phyloP scores from a whole-genome alignment of 2,329 filamentous ascomycete species.

The Colletotrichum truncatum region DNA sequence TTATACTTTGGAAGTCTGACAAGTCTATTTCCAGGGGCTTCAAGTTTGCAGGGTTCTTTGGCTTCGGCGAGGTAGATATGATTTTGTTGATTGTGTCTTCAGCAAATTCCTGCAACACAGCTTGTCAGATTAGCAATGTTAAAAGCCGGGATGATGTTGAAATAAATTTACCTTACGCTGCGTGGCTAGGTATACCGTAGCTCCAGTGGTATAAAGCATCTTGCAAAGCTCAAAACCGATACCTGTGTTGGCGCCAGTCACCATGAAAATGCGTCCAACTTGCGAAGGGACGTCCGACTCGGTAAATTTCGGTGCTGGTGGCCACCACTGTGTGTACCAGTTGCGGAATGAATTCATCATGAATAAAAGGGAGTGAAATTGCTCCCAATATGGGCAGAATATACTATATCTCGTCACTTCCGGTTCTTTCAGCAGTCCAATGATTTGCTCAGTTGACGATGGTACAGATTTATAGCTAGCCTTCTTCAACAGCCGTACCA shows the following conservation, averaged over 20 bases:
- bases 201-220: slow-evolving; percentile 61
- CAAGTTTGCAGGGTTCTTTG: slow-evolving; percentile 25
- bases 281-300: slow-evolving; percentile 38
- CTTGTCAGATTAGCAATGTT: not conserved
- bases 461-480: too few relatives aligned
- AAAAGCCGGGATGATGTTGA: not conserved
- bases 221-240: slow-evolving; percentile 60
- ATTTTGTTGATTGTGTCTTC: not conserved
- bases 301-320: slow-evolving; percentile 37
- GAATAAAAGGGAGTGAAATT: too few relatives aligned
- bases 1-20: slow-evolving; percentile 50
- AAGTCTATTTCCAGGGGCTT: slow-evolving; percentile 50
- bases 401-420: too few relatives aligned
- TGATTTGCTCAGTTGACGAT: too few relatives aligned
- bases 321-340: slow-evolving; percentile 28
- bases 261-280: slow-evolving; percentile 48
- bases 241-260: slow-evolving; percentile 53
- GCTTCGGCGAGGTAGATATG: not conserved
- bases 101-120: not conserved
- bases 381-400: too few relatives aligned
- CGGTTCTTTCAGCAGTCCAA: too few relatives aligned
- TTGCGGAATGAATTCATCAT: too few relatives aligned
- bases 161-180: slow-evolving; percentile 41
- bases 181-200: slow-evolving; percentile 62
- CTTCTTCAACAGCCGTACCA: too few relatives aligned